Base-by-base conservation (phyloP, 2,329 filamentous ascomycete species). In the Epichloe coenophiala region DNA sequence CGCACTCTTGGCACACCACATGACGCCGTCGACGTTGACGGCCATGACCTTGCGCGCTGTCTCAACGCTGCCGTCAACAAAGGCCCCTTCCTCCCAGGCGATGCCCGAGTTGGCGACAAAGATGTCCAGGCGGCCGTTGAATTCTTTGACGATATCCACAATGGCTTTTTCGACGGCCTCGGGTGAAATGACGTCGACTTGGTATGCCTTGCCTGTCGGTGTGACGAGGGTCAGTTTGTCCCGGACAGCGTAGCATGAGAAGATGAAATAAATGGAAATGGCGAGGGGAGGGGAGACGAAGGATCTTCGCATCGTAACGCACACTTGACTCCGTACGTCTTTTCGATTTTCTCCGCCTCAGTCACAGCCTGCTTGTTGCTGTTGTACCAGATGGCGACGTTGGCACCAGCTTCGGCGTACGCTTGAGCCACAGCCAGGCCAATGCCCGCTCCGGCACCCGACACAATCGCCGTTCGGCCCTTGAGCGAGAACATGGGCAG, bases 71-170 rank as follows among this genome's bases (percentile, higher is more conserved):
- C 81, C 83, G 54, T 86, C 81, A 37, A 87, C 71, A 62, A 84
- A 80, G 8, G 80, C 63, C 0, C 83, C 83, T 53, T 86, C 73
- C 2, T 76, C 81, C 84, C 84, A 90, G 0, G 81, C 75, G 49
- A 89, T 81, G 48, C 86, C 86, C 13, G 83, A 82, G 62, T 93
- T 91, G 58, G 86, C 86, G 43, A 90, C 78, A 59, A 91, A 88
- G 57, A 88, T 73, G 59, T 90, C 86, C 8, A 91, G 76, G 5
- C 84, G 78, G 53, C 82, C 82, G 61, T 84, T 81, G 68, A 90
- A 85, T 15, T 90, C 84, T 53, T 70, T 63, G 42, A 82, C 68
- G 54, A 78, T 75, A 7, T 69, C 65, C 53, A 74, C 66, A 40
- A 84, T 70, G 9, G 74, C 71, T 15, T 66, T 61, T 37, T 75